These are phyloP conservation scores for Aspergillus diversus DNA, from an alignment of 495 filamentous ascomycete genomes.

Conservation along the genomic window DNA sequence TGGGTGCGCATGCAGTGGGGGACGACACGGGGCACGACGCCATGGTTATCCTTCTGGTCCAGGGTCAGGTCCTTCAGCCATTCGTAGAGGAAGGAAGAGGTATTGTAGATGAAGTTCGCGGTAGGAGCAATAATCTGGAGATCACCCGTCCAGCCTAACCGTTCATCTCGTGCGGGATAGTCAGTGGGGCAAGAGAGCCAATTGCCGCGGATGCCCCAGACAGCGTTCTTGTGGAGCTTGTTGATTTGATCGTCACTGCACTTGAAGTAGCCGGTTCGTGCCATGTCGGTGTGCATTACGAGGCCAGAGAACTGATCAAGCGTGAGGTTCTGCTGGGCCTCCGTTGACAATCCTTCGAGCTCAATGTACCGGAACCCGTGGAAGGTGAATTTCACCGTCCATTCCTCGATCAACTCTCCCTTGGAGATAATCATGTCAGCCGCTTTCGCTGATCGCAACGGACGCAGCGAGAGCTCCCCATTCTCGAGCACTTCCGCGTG, in stretches of 20 bases:
- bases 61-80: constrained; percentile 52
- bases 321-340: constrained; percentile 12
- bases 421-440: constrained; percentile 30
- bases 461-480: constrained; percentile 49
- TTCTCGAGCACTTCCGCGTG: constrained; percentile 56
- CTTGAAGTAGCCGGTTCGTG: constrained; percentile 49
- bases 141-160: constrained; percentile 63
- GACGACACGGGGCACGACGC: constrained; percentile 36
- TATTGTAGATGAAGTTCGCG: constrained; percentile 56
- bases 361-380: constrained; percentile 47
- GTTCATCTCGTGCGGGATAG: constrained; percentile 60
- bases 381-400: too few relatives aligned
- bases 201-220: constrained; percentile 61
- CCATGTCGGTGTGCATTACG: constrained; percentile 56
- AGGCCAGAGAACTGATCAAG: constrained; percentile 39
- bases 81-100: constrained; percentile 49
- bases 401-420: not conserved
- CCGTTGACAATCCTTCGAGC: constrained; percentile 47
- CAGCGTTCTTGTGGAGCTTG: constrained; percentile 53
- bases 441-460: constrained; percentile 45
- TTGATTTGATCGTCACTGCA: constrained; percentile 53
- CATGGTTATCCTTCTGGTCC: constrained; percentile 39
- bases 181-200: constrained; percentile 62
- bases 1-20: constrained; percentile 46
- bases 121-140: constrained; percentile 56